Percentiles rank a stretch among this genome's conserved stretches.
phyloP scores from a whole-genome alignment of 164 flowering plant species.

The Brasenia schreberi region DNA sequence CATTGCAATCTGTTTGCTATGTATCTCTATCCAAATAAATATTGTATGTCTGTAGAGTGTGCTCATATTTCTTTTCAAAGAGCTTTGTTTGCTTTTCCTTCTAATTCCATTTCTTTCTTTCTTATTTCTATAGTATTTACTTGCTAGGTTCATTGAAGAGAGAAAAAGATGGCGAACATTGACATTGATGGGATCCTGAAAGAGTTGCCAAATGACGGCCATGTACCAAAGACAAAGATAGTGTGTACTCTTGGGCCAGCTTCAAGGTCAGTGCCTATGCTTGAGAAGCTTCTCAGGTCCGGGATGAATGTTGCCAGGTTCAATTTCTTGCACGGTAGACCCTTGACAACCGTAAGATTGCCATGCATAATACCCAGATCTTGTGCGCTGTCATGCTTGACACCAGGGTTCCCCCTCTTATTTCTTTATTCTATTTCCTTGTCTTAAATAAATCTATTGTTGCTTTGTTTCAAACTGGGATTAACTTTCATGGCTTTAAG shows the following conservation, averaged over 20 bases:
- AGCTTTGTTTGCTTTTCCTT: too few species aligned
- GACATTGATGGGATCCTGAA: slow-evolving; percentile 65
- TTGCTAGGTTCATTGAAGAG: background rate
- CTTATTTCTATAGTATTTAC: too few species aligned
- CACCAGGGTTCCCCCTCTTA: slow-evolving; percentile 38
- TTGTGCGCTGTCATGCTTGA: slow-evolving; percentile 82
- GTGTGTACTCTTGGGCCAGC: slow-evolving; percentile 80
- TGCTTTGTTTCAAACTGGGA: too few species aligned
- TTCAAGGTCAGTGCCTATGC: slow-evolving; percentile 54
- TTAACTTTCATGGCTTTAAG: too few species aligned
- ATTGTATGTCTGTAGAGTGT: too few species aligned
- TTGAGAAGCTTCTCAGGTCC: slow-evolving; percentile 63
- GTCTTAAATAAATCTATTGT: too few species aligned
- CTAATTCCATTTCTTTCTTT: too few species aligned
- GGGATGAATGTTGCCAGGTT: slow-evolving; percentile 84
- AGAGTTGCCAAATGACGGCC: slow-evolving; percentile 45
- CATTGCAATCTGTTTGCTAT: too few species aligned
- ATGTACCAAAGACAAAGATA: slow-evolving; percentile 63
- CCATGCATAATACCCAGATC: slow-evolving; percentile 66
- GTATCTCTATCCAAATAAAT: too few species aligned
- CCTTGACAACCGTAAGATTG: slow-evolving; percentile 42
- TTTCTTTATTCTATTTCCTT: too few species aligned
- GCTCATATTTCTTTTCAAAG: too few species aligned
- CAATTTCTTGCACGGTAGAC: slow-evolving; percentile 79
- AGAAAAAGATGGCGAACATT: slow-evolving; percentile 7